Conservation (phyloP, 2,329 filamentous ascomycete genomes). For the Alternaria sp. region DNA sequence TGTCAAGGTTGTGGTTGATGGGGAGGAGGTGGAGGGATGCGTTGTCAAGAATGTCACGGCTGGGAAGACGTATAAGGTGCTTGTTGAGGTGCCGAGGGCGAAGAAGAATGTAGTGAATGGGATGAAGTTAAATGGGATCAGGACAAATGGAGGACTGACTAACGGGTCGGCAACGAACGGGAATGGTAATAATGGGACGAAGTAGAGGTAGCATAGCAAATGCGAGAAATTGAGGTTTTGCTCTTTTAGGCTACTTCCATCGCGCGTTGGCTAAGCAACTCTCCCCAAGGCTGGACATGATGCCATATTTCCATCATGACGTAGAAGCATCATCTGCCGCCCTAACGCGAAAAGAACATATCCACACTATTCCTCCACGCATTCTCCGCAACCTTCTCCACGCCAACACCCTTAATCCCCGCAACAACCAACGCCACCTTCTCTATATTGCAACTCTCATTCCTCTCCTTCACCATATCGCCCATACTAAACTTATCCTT, state of each 20-base stretch:
- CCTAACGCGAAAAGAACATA: slow-evolving; percentile 14
- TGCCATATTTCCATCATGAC: too few species aligned
- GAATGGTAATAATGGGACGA: neutral
- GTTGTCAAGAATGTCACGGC: slow-evolving; percentile 52
- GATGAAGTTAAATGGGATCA: neutral
- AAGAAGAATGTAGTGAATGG: neutral
- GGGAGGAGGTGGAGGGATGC: slow-evolving; percentile 48
- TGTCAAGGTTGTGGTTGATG: slow-evolving; percentile 51
- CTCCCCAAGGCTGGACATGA: too few species aligned
- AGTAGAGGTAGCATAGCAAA: too few species aligned
- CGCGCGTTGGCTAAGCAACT: too few species aligned
- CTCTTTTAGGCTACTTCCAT: too few species aligned
- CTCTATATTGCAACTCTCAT: slow-evolving; percentile 59
- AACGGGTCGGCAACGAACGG: neutral
- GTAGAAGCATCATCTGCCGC: too few species aligned
- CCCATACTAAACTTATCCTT: slow-evolving; percentile 56
- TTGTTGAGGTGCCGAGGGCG: slow-evolving; percentile 45
- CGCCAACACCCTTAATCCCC: slow-evolving; percentile 53
- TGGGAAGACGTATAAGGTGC: slow-evolving; percentile 55
- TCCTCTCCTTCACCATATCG: slow-evolving; percentile 59
- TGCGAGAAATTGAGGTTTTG: too few species aligned
- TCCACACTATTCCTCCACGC: slow-evolving; percentile 48
- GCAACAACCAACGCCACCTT: slow-evolving; percentile 57
- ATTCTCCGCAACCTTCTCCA: slow-evolving; percentile 53
- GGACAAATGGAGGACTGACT: neutral